Conservation (phyloP, 208 protist genomes). For the Vickermania spadyakhi region DNA sequence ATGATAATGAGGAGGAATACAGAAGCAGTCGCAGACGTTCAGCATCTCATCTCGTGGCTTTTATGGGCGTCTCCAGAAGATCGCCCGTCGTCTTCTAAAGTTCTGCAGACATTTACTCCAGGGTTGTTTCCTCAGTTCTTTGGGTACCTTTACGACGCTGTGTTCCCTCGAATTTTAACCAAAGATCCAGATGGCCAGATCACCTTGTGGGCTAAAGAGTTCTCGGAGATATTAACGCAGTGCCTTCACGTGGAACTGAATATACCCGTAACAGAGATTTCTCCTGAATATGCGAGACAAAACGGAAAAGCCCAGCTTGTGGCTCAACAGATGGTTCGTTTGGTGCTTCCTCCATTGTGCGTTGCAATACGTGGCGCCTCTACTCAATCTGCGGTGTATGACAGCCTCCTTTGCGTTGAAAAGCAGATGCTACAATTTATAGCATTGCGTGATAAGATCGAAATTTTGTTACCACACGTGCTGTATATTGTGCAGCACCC, state of each 20-base stretch:
- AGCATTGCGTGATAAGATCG: not conserved
- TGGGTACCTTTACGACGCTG: conserved; percentile 19
- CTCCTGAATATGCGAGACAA: too few species aligned
- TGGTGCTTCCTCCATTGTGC: not conserved
- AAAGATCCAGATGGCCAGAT: not conserved
- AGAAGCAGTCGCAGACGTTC: conserved; percentile 1
- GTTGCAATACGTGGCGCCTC: not conserved
- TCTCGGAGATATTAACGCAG: not conserved
- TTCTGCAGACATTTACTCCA: conserved; percentile 22
- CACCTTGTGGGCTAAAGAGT: not conserved
- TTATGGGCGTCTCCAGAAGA: conserved; percentile 9
- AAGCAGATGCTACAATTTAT: not conserved
- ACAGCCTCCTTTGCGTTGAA: not conserved
- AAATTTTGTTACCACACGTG: not conserved
- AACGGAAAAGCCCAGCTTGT: too few species aligned
- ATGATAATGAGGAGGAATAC: too few species aligned
- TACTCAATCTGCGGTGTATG: not conserved
- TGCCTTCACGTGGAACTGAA: not conserved
- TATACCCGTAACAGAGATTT: not conserved
- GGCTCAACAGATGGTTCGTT: not conserved
- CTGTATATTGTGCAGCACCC: not conserved
- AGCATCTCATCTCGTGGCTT: conserved; percentile 15
- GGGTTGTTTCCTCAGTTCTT: conserved; percentile 35
- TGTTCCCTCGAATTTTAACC: conserved; percentile 4
- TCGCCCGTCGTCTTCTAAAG: conserved; percentile 18